These are phyloP conservation scores for Pseudomicrostroma phylloplanum DNA, from an alignment of 1,284 basidiomycete species.

Conservation along the genomic window DNA sequence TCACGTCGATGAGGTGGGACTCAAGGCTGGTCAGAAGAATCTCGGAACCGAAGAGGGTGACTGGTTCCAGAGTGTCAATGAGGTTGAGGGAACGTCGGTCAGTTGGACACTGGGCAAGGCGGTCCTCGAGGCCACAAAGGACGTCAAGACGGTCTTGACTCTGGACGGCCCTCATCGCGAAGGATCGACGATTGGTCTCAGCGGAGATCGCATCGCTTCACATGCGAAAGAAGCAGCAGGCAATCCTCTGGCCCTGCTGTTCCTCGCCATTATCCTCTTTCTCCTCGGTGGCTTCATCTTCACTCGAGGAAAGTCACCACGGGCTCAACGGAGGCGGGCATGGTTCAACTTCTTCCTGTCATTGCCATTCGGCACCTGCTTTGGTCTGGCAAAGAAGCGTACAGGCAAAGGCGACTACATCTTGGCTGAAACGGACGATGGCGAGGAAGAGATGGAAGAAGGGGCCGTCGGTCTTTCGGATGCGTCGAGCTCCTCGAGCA, in stretches of 20 bases:
- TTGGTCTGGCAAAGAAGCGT: conserved; percentile 20
- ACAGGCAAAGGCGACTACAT: conserved; percentile 35
- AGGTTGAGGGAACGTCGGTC: conserved; percentile 83
- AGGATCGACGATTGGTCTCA: neutral
- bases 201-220: conserved; percentile 19
- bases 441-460: conserved; percentile 15
- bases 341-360: conserved; percentile 31
- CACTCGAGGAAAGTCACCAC: conserved; percentile 27
- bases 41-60: conserved; percentile 43
- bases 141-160: conserved; percentile 19
- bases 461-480: conserved; percentile 4
- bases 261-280: conserved; percentile 24
- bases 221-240: conserved; percentile 20
- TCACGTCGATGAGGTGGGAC: conserved; percentile 37
- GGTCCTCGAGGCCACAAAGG: conserved; percentile 83
- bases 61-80: conserved; percentile 83
- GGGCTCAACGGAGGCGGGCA: conserved; percentile 24
- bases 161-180: neutral
- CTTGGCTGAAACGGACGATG: conserved; percentile 43
- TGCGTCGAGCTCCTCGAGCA: neutral
- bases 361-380: conserved; percentile 28
- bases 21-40: conserved; percentile 41
- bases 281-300: conserved; percentile 27
- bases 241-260: conserved; percentile 19
- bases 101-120: conserved; percentile 98